Percentiles rank a stretch among this genome's conserved stretches.
These are phyloP conservation scores for Spongiforma sp. DNA, from an alignment of 1,284 basidiomycete species.

Conservation along the genomic window DNA sequence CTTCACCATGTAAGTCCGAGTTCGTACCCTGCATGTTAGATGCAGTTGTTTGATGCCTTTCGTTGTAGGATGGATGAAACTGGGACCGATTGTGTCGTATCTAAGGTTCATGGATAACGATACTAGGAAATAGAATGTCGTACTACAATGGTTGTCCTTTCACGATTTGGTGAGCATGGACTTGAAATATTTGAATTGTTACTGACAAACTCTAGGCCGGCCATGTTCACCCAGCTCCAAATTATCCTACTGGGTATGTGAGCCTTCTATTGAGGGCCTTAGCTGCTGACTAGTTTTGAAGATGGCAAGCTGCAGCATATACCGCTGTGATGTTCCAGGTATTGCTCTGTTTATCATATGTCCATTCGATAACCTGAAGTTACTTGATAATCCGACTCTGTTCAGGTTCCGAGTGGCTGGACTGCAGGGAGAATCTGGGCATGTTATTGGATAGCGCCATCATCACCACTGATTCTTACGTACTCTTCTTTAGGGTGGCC, in stretches of 20 bases:
- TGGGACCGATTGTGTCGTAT: no score
- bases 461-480: neutral
- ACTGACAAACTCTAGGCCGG: conserved; percentile 29
- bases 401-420: conserved; percentile 34
- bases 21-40: no score
- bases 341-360: neutral
- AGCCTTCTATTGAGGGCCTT: neutral
- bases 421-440: conserved; percentile 38
- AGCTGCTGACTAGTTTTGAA: conserved; percentile 13
- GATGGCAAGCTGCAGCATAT: conserved; percentile 29
- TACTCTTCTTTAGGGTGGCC: conserved; percentile 33
- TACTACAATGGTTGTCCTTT: conserved; percentile 43
- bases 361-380: no score
- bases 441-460: neutral
- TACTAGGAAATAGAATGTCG: no score
- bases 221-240: conserved; percentile 32
- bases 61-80: no score
- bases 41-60: no score
- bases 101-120: no score
- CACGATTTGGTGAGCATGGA: conserved; percentile 40
- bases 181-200: neutral
- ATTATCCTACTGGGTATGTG: conserved; percentile 31
- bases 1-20: no score
- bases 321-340: conserved; percentile 35
- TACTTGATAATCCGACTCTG: neutral